Evolutionary conservation across 192 early-diverging fungal species (phyloP).

Genomic region (Coemansia sp.): DNA sequence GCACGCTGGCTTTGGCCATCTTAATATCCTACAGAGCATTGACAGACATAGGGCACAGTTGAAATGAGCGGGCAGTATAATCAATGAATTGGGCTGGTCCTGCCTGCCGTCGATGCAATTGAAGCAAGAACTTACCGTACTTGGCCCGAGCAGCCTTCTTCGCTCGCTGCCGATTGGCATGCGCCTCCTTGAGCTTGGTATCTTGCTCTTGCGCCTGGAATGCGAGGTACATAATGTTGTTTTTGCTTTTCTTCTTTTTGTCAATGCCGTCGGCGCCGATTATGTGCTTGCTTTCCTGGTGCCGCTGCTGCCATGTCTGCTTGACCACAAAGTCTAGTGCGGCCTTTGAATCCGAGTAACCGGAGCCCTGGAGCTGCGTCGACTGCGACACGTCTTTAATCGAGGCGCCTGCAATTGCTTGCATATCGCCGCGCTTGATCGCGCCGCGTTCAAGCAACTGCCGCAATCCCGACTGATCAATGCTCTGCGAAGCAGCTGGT

Average conservation of each 20-base stretch:
- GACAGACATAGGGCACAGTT: too few relatives aligned
- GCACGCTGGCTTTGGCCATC: too few relatives aligned
- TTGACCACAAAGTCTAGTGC: slow-evolving; percentile 18
- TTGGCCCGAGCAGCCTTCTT: slow-evolving; percentile 63
- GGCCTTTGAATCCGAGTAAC: slow-evolving; percentile 29
- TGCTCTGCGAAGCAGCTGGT: not conserved
- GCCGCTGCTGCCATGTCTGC: slow-evolving; percentile 12
- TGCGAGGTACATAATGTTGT: slow-evolving; percentile 77
- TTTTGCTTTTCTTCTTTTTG: slow-evolving; percentile 62
- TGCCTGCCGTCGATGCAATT: not conserved
- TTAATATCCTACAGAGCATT: too few relatives aligned
- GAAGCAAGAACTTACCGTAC: slow-evolving; percentile 52
- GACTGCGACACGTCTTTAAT: slow-evolving; percentile 22
- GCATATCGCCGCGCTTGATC: slow-evolving; percentile 25
- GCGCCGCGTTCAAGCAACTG: slow-evolving; percentile 29
- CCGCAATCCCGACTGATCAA: slow-evolving; percentile 21
- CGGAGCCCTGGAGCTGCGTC: slow-evolving; percentile 19
- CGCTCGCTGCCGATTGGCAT: slow-evolving; percentile 58
- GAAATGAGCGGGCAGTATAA: not conserved
- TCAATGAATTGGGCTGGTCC: not conserved
- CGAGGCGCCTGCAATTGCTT: not conserved
- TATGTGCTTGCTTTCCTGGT: slow-evolving; percentile 8
- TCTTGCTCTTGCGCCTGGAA: slow-evolving; percentile 68
- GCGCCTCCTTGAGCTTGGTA: slow-evolving; percentile 56
- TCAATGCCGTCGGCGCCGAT: slow-evolving; percentile 26